Evolutionary conservation across 306 rosid species (phyloP).

Genomic region (Trifolium dubium): DNA sequence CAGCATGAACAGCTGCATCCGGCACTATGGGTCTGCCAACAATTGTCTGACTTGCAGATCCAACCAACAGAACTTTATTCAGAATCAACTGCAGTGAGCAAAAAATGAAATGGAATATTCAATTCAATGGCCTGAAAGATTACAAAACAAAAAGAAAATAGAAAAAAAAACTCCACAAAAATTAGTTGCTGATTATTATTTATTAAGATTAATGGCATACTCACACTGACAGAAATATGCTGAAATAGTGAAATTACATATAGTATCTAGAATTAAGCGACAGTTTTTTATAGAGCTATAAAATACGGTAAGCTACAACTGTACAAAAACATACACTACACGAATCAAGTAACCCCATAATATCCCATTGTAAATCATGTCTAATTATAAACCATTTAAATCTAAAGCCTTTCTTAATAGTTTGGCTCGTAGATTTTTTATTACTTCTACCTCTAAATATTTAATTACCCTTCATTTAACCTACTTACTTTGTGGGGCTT

Average conservation of each 20-base stretch:
- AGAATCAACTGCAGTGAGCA: slow-evolving; percentile 69
- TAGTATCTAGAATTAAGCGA: slow-evolving; percentile 4
- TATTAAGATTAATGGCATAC: not conserved
- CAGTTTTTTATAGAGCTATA: not conserved
- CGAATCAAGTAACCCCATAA: not conserved
- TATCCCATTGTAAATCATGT: not conserved
- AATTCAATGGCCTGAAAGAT: slow-evolving; percentile 9
- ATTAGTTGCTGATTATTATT: slow-evolving; percentile 16
- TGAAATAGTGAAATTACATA: slow-evolving; percentile 16
- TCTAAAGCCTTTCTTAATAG: not conserved
- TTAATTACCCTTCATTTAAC: not conserved
- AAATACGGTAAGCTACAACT: not conserved
- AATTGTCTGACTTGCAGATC: slow-evolving; percentile 78
- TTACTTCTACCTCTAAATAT: not conserved
- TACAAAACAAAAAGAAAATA: slow-evolving; percentile 32
- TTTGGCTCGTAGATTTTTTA: not conserved
- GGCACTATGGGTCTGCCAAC: slow-evolving; percentile 84
- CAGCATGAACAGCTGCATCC: slow-evolving; percentile 84
- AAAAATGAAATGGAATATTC: slow-evolving; percentile 24
- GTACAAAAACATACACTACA: slow-evolving; percentile 8
- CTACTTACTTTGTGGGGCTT: not conserved
- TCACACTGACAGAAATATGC: slow-evolving; percentile 9
- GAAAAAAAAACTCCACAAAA: slow-evolving; percentile 9
- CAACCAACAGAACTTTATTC: slow-evolving; percentile 80
- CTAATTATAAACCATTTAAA: slow-evolving; percentile 2